Base-by-base conservation (phyloP, 129 eudicot genomes). In the Flaveria robusta region DNA sequence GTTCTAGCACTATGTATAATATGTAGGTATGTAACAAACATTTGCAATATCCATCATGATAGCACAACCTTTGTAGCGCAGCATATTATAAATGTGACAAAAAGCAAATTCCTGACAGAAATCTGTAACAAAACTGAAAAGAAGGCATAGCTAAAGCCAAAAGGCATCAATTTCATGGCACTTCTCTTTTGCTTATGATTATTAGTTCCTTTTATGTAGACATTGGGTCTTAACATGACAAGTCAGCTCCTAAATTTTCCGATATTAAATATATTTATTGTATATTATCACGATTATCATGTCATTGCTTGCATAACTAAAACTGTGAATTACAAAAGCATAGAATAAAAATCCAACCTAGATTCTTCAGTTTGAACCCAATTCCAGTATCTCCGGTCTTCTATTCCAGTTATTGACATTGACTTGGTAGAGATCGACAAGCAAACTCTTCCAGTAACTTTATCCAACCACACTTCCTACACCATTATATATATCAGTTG, bases 401-500 rank as follows among this genome's bases (percentile, higher is more conserved):
- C 98, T 24, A 90, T 88, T 77, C 98, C 96, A 58, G 98, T 93
- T 59, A 93, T 90, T 8, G 87, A 58, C 92, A 93, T 81, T 47
- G 85, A 85, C 65, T 82, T 88, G 6, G 98, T 77, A 9, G 97
- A 85, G 62, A 90, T 82, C 0, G 98, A 85, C 83, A 88, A 74
- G 88, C 96, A 88, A 77, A 90, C 89, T 63, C 89, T 88, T 72
- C 98, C 97, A 9, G 86, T 81, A 81, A 82, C 81, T 72, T 80
- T 93, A 86, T 93, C 98, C 86, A 93, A 62, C 98, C 98, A 93
- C 62, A 87, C 89, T 87, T 85, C 83, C 98, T 93, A 90, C 79
- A 82, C 71, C 49, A 56, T 56, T 56, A 24, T 79, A 68, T 16
- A 12, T 16, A 15, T 70, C 79, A 84, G 29, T 14, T 0, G 18